Evolutionary conservation across 192 early-diverging fungal species (phyloP), one percentile per base, ranked within the genome.

Genomic region (Backusella psychrophila): DNA sequence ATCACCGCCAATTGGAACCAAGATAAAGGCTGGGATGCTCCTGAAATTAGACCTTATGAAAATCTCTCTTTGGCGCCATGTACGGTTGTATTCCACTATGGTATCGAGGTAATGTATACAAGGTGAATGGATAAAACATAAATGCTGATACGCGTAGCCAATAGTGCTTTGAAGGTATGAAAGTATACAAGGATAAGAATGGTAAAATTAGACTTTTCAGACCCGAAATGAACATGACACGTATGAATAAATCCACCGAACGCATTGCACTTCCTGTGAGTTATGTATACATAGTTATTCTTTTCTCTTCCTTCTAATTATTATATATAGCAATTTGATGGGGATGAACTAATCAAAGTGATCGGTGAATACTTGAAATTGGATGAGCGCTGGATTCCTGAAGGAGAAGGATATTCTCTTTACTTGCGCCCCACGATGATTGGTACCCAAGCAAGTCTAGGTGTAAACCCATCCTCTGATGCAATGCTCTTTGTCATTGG

Each of bases 221-320:
- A 19, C 96, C 97, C 1, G 93, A 98, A 56, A 94, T 94, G 94
- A 98, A 98, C 90, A 98, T 98, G 96, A 85, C 85, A 80, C 90
- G 97, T 63, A 87, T 98, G 78, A 90, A 89, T 77, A 83, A 72
- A 26, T 94, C 93, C 56, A 93, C 92, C 33, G 80, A 87, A 52
- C 90, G 97, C 46, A 86, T 98, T 73, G 84, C 94, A 49, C 86
- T 97, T 73, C 97, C 97, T 2, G 87, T 88, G 84, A 86, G 84
- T 77, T 49, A 49, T n/a, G 4, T 49, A n/a, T 49, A 49, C 19
- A 49, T 49, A 6, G 5, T 7, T 21, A 14, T 38, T 21, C 21
- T 65, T 29, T 71, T 52, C 11, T 52, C n/a, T 44, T 35, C 23
- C 12, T 59, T 17, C 46, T 49, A 14, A 36, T 19, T 41, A 49